These are phyloP conservation scores for Miscanthus sacchariflorus DNA, from an alignment of 202 grass and related monocot species.

Conservation along the genomic window DNA sequence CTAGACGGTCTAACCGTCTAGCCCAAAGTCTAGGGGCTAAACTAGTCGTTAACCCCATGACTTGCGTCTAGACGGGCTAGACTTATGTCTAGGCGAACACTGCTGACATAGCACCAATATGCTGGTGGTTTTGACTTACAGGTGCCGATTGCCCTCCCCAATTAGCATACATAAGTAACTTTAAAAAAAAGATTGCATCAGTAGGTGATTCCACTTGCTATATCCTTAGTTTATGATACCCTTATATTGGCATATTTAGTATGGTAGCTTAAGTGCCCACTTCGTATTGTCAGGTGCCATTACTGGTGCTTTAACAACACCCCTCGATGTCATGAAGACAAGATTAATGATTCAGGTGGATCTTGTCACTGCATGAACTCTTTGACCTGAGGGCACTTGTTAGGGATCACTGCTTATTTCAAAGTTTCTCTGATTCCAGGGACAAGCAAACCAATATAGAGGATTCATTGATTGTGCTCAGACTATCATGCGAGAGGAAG, in stretches of 20 bases:
- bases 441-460: slow-evolving; percentile 68
- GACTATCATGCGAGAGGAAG: slow-evolving; percentile 85
- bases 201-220: too few species aligned
- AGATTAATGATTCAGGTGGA: slow-evolving; percentile 94
- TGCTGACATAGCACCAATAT: not conserved
- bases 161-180: not conserved
- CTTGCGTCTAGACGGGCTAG: too few species aligned
- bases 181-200: not conserved
- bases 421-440: slow-evolving; percentile 49
- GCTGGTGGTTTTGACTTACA: not conserved
- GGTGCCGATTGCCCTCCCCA: not conserved
- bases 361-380: not conserved
- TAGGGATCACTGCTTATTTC: slow-evolving; percentile 21
- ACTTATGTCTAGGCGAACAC: too few species aligned
- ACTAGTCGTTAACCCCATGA: too few species aligned
- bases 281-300: slow-evolving; percentile 69
- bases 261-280: not conserved
- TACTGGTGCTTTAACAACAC: slow-evolving; percentile 90
- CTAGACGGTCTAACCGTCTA: too few species aligned
- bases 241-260: not conserved
- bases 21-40: too few species aligned
- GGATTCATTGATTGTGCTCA: slow-evolving; percentile 76
- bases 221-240: not conserved
- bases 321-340: slow-evolving; percentile 94
- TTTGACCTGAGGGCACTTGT: not conserved